Evolutionary conservation across 2,329 filamentous ascomycete genomes (phyloP), one percentile per base, ranked within the genome.

Genomic region (Penicillium sp.): DNA sequence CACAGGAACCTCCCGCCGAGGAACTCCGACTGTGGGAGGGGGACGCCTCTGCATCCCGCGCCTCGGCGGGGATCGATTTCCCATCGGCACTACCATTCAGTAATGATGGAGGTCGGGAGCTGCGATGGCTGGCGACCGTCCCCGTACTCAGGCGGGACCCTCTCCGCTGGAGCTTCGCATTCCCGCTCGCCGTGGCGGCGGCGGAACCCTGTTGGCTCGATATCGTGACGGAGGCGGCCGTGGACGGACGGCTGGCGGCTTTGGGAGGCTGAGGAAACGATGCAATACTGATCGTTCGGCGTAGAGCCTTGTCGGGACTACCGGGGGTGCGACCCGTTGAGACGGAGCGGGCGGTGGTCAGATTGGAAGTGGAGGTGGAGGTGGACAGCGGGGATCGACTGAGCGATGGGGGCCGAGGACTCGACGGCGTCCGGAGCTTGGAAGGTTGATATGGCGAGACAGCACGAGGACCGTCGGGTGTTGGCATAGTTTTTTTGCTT

Each of bases 201-300:
- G 55, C 53, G 39, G 61, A 55, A 13, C 67, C 61, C 34, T 65
- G 63, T 27, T 65, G 58, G 3, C 59, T 63, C 49, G 75, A 61
- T 52, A 67, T 45, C 64, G 71, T 59, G 61, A 3, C 18, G 18
- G 77, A 69, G 64, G 80, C 46, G 77, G 80, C 46, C 77, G 81
- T 44, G 80, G 87, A 48, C 82, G 73, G 70, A 78, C 89, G 59
- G 73, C 71, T 76, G 46, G 79, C 77, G 41, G 83, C 81, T 57
- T 84, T 84, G 11, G 91, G 91, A 11, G 91, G 91, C 55, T 95
- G 87, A 28, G 91, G 91, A 63, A 97, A 96, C 1, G 89, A 85
- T 64, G 90, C 91, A 63, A 96, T 95, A 76, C 90, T 96, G 62
- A 95, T 85, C 1, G 87, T 87, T 70, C 94, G 94, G 53, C 90